A percentile compares a stretch with the other conserved stretches of the same genome.
Evolutionary conservation across 148 eudicot species (phyloP).

Genomic region (Cornus kousa): DNA sequence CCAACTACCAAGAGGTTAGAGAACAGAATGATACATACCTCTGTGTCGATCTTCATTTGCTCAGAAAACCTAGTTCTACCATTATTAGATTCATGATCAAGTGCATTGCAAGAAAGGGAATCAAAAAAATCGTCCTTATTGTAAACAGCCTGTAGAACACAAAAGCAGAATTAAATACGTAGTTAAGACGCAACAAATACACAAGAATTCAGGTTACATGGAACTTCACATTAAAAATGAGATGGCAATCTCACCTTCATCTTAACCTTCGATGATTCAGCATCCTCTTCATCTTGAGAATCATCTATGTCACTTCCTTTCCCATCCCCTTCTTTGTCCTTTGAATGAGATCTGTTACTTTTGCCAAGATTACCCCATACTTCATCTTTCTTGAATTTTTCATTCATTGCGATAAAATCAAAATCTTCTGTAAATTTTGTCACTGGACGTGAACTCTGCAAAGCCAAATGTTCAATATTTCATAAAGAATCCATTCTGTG

Average conservation of each 20-base stretch:
- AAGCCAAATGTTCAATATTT: not conserved
- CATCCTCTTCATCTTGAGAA: conserved; percentile 50
- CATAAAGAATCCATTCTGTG: not conserved
- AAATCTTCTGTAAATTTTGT: conserved; percentile 81
- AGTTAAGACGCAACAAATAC: not conserved
- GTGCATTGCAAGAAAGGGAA: conserved; percentile 61
- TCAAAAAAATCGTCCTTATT: conserved; percentile 91
- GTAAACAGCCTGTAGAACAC: conserved; percentile 63
- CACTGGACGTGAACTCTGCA: conserved; percentile 59
- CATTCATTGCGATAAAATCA: conserved; percentile 92
- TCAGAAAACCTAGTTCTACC: conserved; percentile 79
- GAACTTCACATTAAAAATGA: not conserved
- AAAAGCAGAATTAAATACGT: not conserved
- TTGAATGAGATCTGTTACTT: conserved; percentile 35
- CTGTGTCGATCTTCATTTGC: conserved; percentile 78
- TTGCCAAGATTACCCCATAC: conserved; percentile 93
- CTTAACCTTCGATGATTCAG: conserved; percentile 40
- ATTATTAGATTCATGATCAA: conserved; percentile 45
- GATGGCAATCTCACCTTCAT: conserved; percentile 37
- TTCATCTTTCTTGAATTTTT: conserved; percentile 88
- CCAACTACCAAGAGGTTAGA: not conserved
- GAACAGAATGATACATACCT: conserved; percentile 41
- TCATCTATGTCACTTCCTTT: conserved; percentile 32
- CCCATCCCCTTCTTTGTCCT: conserved; percentile 42
- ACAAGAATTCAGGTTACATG: not conserved